Percentiles rank a stretch among this genome's conserved stretches.
These are phyloP conservation scores for Coelastrella sp. DNA, from an alignment of 139 green algal species.

Conservation along the genomic window DNA sequence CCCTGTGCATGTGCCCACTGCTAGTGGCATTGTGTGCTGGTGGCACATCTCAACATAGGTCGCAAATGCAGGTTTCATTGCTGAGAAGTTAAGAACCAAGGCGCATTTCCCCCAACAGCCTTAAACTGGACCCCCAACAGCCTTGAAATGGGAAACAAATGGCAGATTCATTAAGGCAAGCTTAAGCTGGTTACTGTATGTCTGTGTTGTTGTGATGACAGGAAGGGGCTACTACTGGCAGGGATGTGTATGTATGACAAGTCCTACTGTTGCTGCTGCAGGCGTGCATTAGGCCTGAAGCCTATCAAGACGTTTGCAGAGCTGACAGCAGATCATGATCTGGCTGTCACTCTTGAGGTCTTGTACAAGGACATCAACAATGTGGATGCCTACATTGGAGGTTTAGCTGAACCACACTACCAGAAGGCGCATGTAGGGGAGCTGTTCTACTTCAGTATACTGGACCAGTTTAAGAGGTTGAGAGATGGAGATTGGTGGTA, in stretches of 20 bases:
- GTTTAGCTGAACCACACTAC: constrained; percentile 6
- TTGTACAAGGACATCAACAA: constrained; percentile 6
- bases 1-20: too few species aligned
- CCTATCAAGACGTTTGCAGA: not conserved
- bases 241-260: not conserved
- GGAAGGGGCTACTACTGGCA: too few species aligned
- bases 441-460: constrained; percentile 6
- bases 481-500: constrained; percentile 26
- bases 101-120: too few species aligned
- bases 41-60: too few species aligned
- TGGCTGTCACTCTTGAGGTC: not conserved
- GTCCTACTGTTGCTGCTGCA: not conserved
- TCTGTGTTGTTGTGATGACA: too few species aligned
- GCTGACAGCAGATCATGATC: not conserved
- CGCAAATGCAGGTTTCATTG: too few species aligned
- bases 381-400: constrained; percentile 18
- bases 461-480: not conserved
- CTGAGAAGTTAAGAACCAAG: too few species aligned
- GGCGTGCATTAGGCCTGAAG: not conserved
- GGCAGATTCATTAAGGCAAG: too few species aligned
- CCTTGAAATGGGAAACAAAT: too few species aligned
- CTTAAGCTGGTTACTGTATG: too few species aligned
- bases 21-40: too few species aligned
- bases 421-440: constrained; percentile 17
- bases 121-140: too few species aligned